Evolutionary conservation across 1,139 yeast species (phyloP).

Genomic region (Pneumocystis oryctolagi): DNA sequence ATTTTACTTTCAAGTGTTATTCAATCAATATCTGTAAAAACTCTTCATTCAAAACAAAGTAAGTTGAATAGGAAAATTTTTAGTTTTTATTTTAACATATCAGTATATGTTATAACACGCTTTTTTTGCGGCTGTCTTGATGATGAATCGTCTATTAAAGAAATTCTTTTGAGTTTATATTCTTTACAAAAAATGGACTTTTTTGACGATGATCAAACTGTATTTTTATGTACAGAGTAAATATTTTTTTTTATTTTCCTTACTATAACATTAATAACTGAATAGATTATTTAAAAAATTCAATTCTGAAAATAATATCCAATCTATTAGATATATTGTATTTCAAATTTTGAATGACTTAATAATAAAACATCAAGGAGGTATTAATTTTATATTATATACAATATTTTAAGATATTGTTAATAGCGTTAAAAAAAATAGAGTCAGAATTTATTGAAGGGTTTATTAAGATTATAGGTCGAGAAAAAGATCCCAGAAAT

Average conservation of each 20-base stretch:
- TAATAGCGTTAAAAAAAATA: conserved; percentile 5
- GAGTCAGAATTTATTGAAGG: conserved; percentile 36
- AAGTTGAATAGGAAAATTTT: not conserved
- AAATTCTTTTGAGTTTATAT: not conserved
- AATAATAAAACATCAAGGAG: not conserved
- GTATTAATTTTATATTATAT: not conserved
- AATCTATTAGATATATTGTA: not conserved
- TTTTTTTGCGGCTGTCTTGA: not conserved
- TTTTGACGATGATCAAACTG: not conserved
- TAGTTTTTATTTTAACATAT: not conserved
- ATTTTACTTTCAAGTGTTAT: not conserved
- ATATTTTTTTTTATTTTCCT: not conserved
- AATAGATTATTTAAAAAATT: not conserved
- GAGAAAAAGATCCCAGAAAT: conserved; percentile 91
- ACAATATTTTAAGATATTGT: not conserved
- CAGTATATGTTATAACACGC: not conserved
- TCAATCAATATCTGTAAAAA: not conserved
- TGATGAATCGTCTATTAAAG: not conserved
- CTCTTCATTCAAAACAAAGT: not conserved
- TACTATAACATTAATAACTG: not conserved
- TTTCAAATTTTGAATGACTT: not conserved
- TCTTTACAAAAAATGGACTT: not conserved
- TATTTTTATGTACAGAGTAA: not conserved
- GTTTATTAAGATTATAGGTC: conserved; percentile 55
- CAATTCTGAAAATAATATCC: not conserved